phyloP scores from a whole-genome alignment of 2,329 filamentous ascomycete genomes.

The Fusarium staphyleae region DNA sequence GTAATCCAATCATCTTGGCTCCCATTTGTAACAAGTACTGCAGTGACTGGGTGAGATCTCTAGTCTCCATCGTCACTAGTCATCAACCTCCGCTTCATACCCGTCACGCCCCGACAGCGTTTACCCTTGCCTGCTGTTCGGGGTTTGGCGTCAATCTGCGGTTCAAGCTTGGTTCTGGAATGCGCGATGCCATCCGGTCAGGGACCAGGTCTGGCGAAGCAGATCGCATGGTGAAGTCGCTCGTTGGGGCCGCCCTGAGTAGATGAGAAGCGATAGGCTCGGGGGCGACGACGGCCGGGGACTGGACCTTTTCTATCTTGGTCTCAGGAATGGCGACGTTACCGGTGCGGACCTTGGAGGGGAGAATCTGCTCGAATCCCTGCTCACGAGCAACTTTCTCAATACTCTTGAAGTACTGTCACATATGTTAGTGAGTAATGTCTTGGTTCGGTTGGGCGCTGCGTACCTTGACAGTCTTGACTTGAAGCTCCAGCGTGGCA shows the following conservation, averaged over 20 bases:
- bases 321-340: conserved; percentile 50
- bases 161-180: conserved; percentile 56
- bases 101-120: conserved; percentile 32
- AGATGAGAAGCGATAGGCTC: conserved; percentile 64
- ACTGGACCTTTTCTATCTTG: conserved; percentile 53
- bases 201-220: conserved; percentile 67
- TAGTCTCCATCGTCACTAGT: conserved; percentile 6
- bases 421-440: background rate
- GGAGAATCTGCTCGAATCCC: conserved; percentile 65
- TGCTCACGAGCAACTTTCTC: conserved; percentile 67
- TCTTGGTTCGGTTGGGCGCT: background rate
- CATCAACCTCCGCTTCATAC: background rate
- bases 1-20: background rate
- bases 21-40: conserved; percentile 1
- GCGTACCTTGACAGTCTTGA: conserved; percentile 72
- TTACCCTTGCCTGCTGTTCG: conserved; percentile 50
- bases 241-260: conserved; percentile 61
- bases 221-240: conserved; percentile 62
- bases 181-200: conserved; percentile 67
- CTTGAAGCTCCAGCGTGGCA: conserved; percentile 74
- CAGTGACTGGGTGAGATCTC: conserved; percentile 29
- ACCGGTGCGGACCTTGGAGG: conserved; percentile 62
- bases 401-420: conserved; percentile 74
- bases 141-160: conserved; percentile 57
- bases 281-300: conserved; percentile 58